phyloP scores from a whole-genome alignment of 2,329 filamentous ascomycete species.

The Conoideocrella luteorostrata region DNA sequence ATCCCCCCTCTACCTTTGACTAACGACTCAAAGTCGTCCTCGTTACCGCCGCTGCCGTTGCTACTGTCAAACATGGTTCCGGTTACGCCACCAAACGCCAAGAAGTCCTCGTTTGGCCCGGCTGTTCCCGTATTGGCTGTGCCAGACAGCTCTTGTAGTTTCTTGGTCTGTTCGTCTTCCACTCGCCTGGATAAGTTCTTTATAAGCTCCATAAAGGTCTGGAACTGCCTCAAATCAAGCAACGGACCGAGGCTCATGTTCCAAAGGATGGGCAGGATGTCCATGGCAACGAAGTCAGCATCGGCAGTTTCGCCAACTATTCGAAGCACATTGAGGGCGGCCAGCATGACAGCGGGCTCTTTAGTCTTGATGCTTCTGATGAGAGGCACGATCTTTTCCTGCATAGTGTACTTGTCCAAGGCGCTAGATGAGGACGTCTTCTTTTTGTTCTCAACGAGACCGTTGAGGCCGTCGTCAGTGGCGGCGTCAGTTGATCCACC shows the following conservation, averaged over 20 bases:
- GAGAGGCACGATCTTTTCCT: conserved; percentile 91
- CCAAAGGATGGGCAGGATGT: conserved; percentile 87
- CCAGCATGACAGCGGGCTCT: conserved; percentile 96
- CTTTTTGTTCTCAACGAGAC: conserved; percentile 53
- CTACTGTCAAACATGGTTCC: conserved; percentile 47
- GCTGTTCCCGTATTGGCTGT: conserved; percentile 43
- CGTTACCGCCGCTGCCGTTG: conserved; percentile 42
- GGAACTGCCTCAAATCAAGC: conserved; percentile 81
- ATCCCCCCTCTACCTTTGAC: conserved; percentile 60
- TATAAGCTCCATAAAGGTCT: conserved; percentile 83
- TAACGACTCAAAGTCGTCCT: conserved; percentile 80
- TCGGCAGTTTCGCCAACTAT: conserved; percentile 80
- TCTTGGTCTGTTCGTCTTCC: conserved; percentile 82
- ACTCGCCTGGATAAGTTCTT: conserved; percentile 72
- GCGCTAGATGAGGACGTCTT: conserved; percentile 66
- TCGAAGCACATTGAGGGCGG: conserved; percentile 74
- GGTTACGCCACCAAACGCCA: conserved; percentile 63
- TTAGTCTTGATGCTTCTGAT: conserved; percentile 94
- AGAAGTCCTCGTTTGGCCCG: conserved; percentile 56
- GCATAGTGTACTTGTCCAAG: conserved; percentile 95
- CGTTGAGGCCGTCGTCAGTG: conserved; percentile 60
- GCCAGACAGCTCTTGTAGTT: conserved; percentile 75
- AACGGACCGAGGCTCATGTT: conserved; percentile 84
- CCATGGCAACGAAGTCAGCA: conserved; percentile 84
- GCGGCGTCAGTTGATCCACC: conserved; percentile 59